Base-by-base conservation (phyloP, 2,329 filamentous ascomycete species). In the Capronia coronata region DNA sequence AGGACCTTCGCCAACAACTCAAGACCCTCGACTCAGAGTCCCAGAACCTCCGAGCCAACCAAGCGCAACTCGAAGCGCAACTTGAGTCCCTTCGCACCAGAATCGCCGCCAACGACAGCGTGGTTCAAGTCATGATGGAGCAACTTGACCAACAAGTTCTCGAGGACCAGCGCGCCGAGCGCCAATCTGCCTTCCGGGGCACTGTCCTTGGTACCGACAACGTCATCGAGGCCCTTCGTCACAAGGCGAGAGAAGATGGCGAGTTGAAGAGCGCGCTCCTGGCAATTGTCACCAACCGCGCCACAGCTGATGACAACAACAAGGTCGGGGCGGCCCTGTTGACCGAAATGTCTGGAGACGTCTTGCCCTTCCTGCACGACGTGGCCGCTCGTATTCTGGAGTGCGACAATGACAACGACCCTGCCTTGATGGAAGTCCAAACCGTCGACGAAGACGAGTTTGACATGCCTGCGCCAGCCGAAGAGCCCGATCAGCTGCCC, bases 291-390 rank as follows among this genome's bases (percentile, higher is more conserved):
- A 45, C 42, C 4, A 39, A 49, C 2, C 34, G 34, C 6, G 34
- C 34, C 18, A 37, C n/a, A 19, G 6, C 5, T 19, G 34, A 37
- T 11, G 34, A 37, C 34, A 37, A 37, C 34, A 37, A 19, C 34
- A 8, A 18, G 34, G 14, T 37, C 34, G 34, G 34, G 34, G 34
- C 34, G 21, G 48, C 48, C 9, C 16, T 56, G 19, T 25, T 56
- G 54, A 47, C 42, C 39, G 44, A 56, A 35, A n/a, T 56, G 44
- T 43, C 27, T 11, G 54, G 54, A 25, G 44, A 54, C 18, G 29
- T 46, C 9, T 44, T 44, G 32, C 16, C 48, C n/a, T 22, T 56
- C 25, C 30, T 49, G 18, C 40, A 51, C 14, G 11, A 25, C 5
- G 27, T 56, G 18, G 54, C 54, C 5, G 18, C 8, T 29, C 49